Conservation (phyloP, 345 rosid species). For the Gossypium turneri region DNA sequence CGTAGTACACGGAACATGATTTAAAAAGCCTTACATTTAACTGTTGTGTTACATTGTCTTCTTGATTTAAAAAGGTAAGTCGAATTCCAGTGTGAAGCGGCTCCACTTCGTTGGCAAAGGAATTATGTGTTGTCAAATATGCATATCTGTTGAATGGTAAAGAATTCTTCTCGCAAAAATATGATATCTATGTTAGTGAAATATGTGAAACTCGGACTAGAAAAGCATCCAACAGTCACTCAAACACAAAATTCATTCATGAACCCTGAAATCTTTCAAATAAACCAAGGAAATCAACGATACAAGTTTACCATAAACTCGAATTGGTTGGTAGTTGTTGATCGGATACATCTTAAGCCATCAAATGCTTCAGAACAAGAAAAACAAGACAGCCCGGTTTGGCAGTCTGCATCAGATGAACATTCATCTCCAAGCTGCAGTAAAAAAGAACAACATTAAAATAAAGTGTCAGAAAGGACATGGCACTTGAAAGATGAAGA, state of each 20-base stretch:
- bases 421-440: conserved; percentile 4
- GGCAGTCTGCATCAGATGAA: conserved; percentile 9
- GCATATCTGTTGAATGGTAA: conserved; percentile 66
- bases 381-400: conserved; percentile 1
- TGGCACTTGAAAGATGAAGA: neutral
- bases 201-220: neutral
- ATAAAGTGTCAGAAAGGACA: neutral
- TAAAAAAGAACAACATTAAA: neutral
- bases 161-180: conserved; percentile 42
- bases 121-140: conserved; percentile 61
- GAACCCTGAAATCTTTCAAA: neutral
- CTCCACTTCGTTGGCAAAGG: conserved; percentile 47
- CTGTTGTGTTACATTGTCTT: conserved; percentile 50
- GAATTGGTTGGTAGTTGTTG: conserved; percentile 15
- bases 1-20: neutral
- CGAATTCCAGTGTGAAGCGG: conserved; percentile 49
- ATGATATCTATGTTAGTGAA: neutral
- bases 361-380: conserved; percentile 1
- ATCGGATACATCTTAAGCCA: conserved; percentile 5
- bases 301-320: conserved; percentile 1
- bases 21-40: conserved; percentile 32
- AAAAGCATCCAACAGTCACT: too few species aligned
- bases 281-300: neutral
- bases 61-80: conserved; percentile 50
- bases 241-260: too few species aligned